These are phyloP conservation scores for Arthroderma sp. DNA, from an alignment of 2,329 filamentous ascomycete genomes.

Conservation along the genomic window DNA sequence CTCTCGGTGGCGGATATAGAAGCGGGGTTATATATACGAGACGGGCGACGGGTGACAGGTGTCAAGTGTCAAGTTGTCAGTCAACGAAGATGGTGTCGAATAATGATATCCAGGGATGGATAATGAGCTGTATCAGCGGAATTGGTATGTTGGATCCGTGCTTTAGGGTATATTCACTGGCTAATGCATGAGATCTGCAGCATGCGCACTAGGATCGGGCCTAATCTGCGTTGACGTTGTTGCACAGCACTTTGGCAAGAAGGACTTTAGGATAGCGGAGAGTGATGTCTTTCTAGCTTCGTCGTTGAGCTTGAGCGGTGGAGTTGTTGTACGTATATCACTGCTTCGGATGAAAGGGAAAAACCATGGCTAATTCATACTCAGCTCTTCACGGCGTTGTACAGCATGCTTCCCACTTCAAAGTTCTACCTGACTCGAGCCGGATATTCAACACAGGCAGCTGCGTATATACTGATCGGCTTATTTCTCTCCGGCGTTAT, in stretches of 20 bases:
- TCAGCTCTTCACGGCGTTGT: slow-evolving; percentile 81
- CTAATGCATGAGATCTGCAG: slow-evolving; percentile 21
- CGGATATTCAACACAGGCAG: slow-evolving; percentile 52
- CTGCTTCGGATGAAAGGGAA: neutral
- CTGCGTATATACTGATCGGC: slow-evolving; percentile 41
- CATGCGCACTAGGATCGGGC: slow-evolving; percentile 57
- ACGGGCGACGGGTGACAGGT: neutral
- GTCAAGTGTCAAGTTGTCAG: neutral
- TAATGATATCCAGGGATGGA: slow-evolving; percentile 86
- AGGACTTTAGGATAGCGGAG: slow-evolving; percentile 74
- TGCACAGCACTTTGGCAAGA: slow-evolving; percentile 61
- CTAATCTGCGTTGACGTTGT: slow-evolving; percentile 80
- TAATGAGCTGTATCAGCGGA: slow-evolving; percentile 74
- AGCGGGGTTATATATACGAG: neutral
- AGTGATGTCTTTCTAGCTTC: slow-evolving; percentile 78
- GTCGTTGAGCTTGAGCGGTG: slow-evolving; percentile 84
- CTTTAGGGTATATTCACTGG: neutral
- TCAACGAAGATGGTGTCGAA: slow-evolving; percentile 25
- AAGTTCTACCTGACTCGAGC: slow-evolving; percentile 63
- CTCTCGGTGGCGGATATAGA: neutral
- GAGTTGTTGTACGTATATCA: slow-evolving; percentile 69
- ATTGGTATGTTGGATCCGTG: slow-evolving; percentile 42
- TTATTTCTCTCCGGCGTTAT: slow-evolving; percentile 39
- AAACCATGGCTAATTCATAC: slow-evolving; percentile 4
- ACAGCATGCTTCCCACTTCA: slow-evolving; percentile 83